Evolutionary conservation across 2,329 filamentous ascomycete genomes (phyloP).

Genomic region (Colletotrichum lini): DNA sequence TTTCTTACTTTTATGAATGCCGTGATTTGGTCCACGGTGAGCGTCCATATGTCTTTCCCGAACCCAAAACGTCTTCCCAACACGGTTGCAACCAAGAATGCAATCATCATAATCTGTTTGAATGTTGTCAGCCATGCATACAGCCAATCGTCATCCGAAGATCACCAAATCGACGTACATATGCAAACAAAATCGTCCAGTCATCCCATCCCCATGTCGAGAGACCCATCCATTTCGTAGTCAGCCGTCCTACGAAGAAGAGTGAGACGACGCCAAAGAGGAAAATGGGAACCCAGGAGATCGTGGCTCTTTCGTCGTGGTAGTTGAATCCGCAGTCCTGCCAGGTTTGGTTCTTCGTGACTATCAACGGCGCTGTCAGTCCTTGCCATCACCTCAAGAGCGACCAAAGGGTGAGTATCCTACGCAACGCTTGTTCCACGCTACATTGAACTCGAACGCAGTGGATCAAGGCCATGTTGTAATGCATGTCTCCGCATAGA

Average conservation of each 20-base stretch:
- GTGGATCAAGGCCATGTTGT: constrained; percentile 36
- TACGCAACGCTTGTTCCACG: constrained; percentile 33
- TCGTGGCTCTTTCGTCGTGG: constrained; percentile 18
- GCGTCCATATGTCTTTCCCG: constrained; percentile 33
- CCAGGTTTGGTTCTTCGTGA: constrained; percentile 35
- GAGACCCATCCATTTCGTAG: constrained; percentile 21
- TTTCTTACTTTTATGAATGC: constrained; percentile 4
- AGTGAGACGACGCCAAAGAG: constrained; percentile 12
- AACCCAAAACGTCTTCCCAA: constrained; percentile 8
- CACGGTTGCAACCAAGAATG: constrained; percentile 19
- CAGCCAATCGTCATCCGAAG: not conserved
- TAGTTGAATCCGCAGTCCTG: constrained; percentile 21
- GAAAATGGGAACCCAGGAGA: constrained; percentile 15
- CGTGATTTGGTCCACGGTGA: constrained; percentile 20
- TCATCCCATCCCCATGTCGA: constrained; percentile 34
- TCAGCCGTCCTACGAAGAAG: constrained; percentile 1
- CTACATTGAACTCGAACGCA: constrained; percentile 36
- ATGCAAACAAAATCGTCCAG: constrained; percentile 30
- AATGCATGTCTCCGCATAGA: constrained; percentile 33
- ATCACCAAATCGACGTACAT: constrained; percentile 2
- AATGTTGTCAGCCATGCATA: not conserved
- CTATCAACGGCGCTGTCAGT: constrained; percentile 1
- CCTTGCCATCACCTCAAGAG: not conserved
- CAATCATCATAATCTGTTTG: constrained; percentile 29
- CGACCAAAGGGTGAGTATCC: not conserved